Percentiles rank a stretch among this genome's conserved stretches.
phyloP scores from a whole-genome alignment of 371 early-diverging fungal genomes.

The Lichtheimia hyalospora region DNA sequence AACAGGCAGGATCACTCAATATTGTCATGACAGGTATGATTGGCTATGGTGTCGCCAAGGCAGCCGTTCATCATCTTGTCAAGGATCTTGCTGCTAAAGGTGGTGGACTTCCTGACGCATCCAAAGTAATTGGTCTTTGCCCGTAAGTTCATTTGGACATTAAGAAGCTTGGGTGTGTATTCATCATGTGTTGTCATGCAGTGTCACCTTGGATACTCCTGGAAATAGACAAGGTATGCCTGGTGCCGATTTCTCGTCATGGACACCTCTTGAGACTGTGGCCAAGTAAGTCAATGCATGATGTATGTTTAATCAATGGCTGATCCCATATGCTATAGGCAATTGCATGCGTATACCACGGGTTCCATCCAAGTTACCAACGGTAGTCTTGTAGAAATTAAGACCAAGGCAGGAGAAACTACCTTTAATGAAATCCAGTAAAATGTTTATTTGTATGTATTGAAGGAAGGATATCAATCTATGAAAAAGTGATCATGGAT shows the following conservation, averaged over 20 bases:
- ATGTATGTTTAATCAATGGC: background rate
- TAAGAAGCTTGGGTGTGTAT: background rate
- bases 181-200: slow-evolving; percentile 13
- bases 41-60: slow-evolving; percentile 96
- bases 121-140: slow-evolving; percentile 73
- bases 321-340: slow-evolving; percentile 25
- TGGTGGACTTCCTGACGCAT: slow-evolving; percentile 76
- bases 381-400: slow-evolving; percentile 57
- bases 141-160: slow-evolving; percentile 66
- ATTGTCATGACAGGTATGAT: slow-evolving; percentile 61
- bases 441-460: no score
- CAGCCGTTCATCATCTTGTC: slow-evolving; percentile 91
- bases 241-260: slow-evolving; percentile 79
- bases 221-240: slow-evolving; percentile 91
- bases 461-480: no score
- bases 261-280: slow-evolving; percentile 85
- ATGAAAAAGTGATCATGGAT: no score
- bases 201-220: slow-evolving; percentile 91
- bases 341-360: slow-evolving; percentile 53
- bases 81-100: slow-evolving; percentile 71
- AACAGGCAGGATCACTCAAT: background rate
- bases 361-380: slow-evolving; percentile 40
- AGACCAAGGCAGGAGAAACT: slow-evolving; percentile 54
- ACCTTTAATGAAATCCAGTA: slow-evolving; percentile 40
- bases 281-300: slow-evolving; percentile 58